phyloP scores from a whole-genome alignment of 495 filamentous ascomycete genomes.

The Podospora appendiculata region DNA sequence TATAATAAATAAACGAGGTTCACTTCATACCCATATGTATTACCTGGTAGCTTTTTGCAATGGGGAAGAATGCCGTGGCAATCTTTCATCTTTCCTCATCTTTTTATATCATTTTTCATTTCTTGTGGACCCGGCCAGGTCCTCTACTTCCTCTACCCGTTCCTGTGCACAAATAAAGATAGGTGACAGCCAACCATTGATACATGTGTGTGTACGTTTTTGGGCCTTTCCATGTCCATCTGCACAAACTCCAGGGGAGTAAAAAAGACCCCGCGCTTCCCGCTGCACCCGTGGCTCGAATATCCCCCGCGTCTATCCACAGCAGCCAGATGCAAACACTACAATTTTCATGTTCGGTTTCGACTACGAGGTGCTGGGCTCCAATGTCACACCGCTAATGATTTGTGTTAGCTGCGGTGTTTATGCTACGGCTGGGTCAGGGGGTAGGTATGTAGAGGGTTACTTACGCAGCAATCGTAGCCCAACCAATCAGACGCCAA shows the following conservation, averaged over 20 bases:
- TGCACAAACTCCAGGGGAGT: background rate
- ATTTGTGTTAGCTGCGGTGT: background rate
- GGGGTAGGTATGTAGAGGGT: no score
- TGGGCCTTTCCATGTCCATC: background rate
- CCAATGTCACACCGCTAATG: slow-evolving; percentile 33
- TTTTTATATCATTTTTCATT: no score
- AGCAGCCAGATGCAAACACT: background rate
- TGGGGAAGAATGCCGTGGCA: no score
- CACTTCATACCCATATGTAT: background rate
- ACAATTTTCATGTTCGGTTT: background rate
- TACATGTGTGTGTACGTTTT: no score
- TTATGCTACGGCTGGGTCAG: no score
- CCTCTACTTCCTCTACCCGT: no score
- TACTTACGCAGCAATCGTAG: slow-evolving; percentile 63
- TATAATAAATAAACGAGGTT: background rate
- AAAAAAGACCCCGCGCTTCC: background rate
- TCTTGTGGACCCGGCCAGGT: no score
- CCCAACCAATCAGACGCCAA: slow-evolving; percentile 98
- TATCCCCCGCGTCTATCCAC: background rate
- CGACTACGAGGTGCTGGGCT: slow-evolving; percentile 24
- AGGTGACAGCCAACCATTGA: no score
- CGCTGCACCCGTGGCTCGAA: background rate
- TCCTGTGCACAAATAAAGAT: no score
- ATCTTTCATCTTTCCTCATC: no score
- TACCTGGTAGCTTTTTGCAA: no score